Conservation (phyloP, 768 basidiomycete species). For the Obba rivulosa region DNA sequence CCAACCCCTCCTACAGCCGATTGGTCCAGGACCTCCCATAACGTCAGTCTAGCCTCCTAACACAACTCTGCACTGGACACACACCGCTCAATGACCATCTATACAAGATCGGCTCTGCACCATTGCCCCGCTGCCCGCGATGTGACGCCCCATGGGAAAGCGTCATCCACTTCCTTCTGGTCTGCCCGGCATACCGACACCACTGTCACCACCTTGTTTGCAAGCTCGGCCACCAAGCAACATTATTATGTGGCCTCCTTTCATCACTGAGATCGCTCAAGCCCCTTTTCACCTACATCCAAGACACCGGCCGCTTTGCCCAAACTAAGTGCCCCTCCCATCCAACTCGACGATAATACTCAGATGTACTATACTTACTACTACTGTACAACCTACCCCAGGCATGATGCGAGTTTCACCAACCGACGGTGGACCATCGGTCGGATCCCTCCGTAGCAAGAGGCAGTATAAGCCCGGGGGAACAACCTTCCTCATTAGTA, state of each 20-base stretch:
- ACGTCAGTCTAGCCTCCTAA: slow-evolving; percentile 13
- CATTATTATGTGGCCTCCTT: slow-evolving; percentile 3
- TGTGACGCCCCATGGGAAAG: slow-evolving; percentile 8
- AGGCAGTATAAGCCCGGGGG: slow-evolving; percentile 2
- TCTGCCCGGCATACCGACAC: slow-evolving; percentile 8
- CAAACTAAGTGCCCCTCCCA: not conserved
- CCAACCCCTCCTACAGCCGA: not conserved
- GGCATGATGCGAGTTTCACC: slow-evolving; percentile 1
- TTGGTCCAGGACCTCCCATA: not conserved
- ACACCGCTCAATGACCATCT: slow-evolving; percentile 25
- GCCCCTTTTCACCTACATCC: slow-evolving; percentile 8
- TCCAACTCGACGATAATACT: not conserved
- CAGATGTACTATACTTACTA: not conserved
- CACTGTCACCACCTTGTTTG: not conserved
- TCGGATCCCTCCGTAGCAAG: slow-evolving; percentile 5
- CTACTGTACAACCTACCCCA: not conserved
- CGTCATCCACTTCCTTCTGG: slow-evolving; percentile 16
- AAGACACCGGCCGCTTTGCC: slow-evolving; percentile 9
- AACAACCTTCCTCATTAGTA: not conserved
- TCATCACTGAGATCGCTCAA: not conserved
- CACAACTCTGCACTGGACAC: slow-evolving; percentile 30
- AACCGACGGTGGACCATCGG: not conserved
- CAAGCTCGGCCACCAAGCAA: not conserved
- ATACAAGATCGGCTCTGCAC: slow-evolving; percentile 4
- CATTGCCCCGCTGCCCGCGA: slow-evolving; percentile 6